Evolutionary conservation across 2,329 filamentous ascomycete species (phyloP), one percentile per base, ranked within the genome.

Genomic region (Nigrospora oryzae): DNA sequence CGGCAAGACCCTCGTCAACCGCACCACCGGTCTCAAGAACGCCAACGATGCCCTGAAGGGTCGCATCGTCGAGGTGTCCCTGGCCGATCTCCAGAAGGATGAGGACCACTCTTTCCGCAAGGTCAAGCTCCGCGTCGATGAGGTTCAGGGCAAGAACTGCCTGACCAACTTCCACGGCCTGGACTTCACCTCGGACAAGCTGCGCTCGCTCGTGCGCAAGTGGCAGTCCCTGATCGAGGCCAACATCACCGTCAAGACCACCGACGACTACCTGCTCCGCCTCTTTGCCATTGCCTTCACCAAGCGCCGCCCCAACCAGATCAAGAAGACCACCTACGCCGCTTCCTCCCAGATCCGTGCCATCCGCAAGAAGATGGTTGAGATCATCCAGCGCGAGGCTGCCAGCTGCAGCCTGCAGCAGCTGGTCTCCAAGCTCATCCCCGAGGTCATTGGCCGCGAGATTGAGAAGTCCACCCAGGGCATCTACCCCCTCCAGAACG

Each of bases 311-410:
- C 89, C 89, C 63, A 98, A 97, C 81, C 93, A 98, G 82, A 91
- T 98, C 81, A 95, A 95, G 87, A 98, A 97, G 87, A 98, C 93
- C 64, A 98, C 93, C 69, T 98, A 98, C 69, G 93, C 93, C 60
- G 85, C 85, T 56, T 89, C 89, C 56, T 97, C 93, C 56, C 93
- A 98, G 77, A 97, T 97, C 73, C 86, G 91, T 59, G 84, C 86
- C 61, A 98, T 98, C 73, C 87, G 93, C 74, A 93, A 90, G 82
- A 97, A 98, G 89, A 98, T 98, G 93, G 86, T 82, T 56, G 93
- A 98, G 75, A 97, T 98, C 74, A 97, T 98, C 73, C 82, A 87
- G 73, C 86, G 90, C 63, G 93, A 98, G 80, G 93, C 93, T 53
- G 81, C 86, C 61, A 88, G 80, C 77, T 95, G 89, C 83, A 95